Evolutionary conservation across 1,139 yeast species (phyloP).

Genomic region (Kurtzmaniella quercitrusa): DNA sequence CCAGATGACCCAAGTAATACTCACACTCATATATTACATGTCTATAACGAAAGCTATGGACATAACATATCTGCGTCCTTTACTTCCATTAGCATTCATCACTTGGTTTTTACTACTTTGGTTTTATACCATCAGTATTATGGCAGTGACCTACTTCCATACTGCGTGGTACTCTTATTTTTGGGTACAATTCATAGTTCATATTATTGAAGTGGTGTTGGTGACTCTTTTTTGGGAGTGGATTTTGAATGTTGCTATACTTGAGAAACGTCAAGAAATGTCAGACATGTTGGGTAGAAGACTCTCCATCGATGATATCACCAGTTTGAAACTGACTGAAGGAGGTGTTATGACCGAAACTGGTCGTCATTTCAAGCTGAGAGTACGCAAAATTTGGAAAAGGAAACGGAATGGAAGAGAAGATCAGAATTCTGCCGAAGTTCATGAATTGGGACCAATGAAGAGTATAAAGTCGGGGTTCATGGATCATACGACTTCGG

Average conservation of each 20-base stretch:
- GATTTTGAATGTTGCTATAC: conserved; percentile 39
- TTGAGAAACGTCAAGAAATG: conserved; percentile 41
- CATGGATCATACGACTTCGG: neutral
- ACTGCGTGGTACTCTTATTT: conserved; percentile 28
- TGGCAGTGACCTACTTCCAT: conserved; percentile 24
- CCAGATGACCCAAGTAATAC: conserved; percentile 25
- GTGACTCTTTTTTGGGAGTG: conserved; percentile 51
- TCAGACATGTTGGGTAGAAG: conserved; percentile 48
- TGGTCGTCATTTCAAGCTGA: neutral
- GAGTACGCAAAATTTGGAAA: neutral
- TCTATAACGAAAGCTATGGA: conserved; percentile 24
- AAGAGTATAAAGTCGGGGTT: neutral
- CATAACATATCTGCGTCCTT: conserved; percentile 30
- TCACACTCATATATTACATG: conserved; percentile 27
- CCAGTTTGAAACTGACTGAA: conserved; percentile 13
- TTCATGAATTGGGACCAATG: neutral
- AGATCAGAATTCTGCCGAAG: neutral
- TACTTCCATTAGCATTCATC: conserved; percentile 40
- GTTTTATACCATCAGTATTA: conserved; percentile 27
- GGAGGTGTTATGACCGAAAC: neutral
- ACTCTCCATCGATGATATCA: conserved; percentile 36
- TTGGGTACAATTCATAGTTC: conserved; percentile 40
- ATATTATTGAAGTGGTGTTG: conserved; percentile 34
- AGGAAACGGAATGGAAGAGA: neutral
- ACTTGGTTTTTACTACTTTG: conserved; percentile 29